Base-by-base conservation (phyloP, 1,284 basidiomycete genomes). In the Earliella scabrosa region DNA sequence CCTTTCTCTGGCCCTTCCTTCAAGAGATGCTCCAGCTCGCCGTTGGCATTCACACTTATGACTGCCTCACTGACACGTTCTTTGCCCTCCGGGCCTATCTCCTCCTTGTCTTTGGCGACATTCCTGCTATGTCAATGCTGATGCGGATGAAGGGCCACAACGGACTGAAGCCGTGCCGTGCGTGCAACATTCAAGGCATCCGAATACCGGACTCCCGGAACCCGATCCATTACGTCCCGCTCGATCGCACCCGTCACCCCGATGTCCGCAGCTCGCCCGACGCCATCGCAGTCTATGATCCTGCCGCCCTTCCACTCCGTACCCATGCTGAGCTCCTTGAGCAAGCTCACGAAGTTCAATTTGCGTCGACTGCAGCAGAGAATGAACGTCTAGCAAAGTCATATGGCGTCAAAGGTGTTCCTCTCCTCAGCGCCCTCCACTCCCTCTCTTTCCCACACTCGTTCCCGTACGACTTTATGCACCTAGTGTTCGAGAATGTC, bases 121-220 rank as follows among this genome's bases (percentile, higher is more conserved):
- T 81, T 27, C 79, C 76, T 7, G 81, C 79, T 0, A 64, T 80
- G 0, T 69, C 75, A 0, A 75, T 77, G 69, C 34, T 80, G 2
- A 74, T 80, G 73, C 55, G 66, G 1, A 77, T 80, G 71, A 81
- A 80, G 56, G 79, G 79, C 0, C 77, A 79, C 45, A 81, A 81
- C 53, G 74, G 71, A 0, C 35, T 69, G 26, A 66, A 36, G 3
- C 78, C 80, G 0, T 82, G 80, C 59, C 70, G 73, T 1, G 73
- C 75, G 61, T 82, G 79, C 62, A 60, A 66, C 3, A 81, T 81
- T 11, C 47, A 46, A 5, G 77, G 73, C 7, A 21, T 81, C 0
- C 63, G 66, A 0, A 50, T 64, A 18, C 74, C 71, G 0, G 32
- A 59, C 11, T 16, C 43, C 13, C 45, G 38, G 4, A 29, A 20